Evolutionary conservation across 202 grass and related monocot species (phyloP), one percentile per base, ranked within the genome.

Genomic region (Musa balbisiana): DNA sequence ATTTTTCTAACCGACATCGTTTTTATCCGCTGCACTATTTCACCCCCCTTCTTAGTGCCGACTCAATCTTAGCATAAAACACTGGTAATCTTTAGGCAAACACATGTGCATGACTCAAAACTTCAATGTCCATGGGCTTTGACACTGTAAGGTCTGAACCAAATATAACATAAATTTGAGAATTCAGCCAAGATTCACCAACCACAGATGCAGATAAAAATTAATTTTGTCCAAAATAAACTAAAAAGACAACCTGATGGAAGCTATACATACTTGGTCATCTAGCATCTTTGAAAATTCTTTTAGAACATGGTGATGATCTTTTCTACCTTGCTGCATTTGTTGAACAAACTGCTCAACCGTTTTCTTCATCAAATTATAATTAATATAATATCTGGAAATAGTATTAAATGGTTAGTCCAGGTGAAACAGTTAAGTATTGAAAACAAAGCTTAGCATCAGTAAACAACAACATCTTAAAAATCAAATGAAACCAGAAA

Each of bases 361-460:
- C 82, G 82, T 94, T 74, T 94, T 98, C 75, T 98, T 98, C 95
- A 98, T 98, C 73, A 94, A 85, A 62, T 98, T 94, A 83, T 98
- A 98, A 52, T 98, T 94, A 78, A 98, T 93, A 77, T 98, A 98
- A 78, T 98, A 98, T 49, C 95, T 98, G 76, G 43, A 88, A 70
- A 43, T 43, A 76, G 55, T 62, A 82, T 43, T 5, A 43, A 43
- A 43, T 43, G 33, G 8, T 43, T 43, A 43, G 33, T 43, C 33
- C 33, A 43, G 33, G 5, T 43, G 33, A 43, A 6, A 43, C 33
- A 43, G 33, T 43, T 43, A 43, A 43, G 33, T 43, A 43, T 8
- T 6, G 33, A 43, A 43, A 43, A 43, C 33, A 43, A 43, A 43
- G 33, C 33, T 43, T 43, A 43, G 5, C 33, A 5, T 43, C 33